These are phyloP conservation scores for Elsinoe batatas DNA, from an alignment of 2,329 filamentous ascomycete species.

Conservation along the genomic window DNA sequence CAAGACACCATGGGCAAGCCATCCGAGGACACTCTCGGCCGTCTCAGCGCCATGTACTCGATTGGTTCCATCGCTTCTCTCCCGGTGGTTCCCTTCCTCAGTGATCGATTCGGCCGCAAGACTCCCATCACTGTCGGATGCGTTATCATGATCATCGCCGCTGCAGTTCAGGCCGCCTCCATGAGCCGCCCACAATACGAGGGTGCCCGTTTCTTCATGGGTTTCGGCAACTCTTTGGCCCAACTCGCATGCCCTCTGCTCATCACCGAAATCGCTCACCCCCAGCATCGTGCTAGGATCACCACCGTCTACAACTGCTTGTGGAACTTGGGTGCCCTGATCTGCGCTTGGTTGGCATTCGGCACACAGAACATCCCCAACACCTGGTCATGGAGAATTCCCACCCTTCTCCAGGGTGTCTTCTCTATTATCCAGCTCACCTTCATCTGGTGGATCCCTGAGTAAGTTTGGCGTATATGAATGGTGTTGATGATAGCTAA, in stretches of 20 bases:
- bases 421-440: slow-evolving; percentile 37
- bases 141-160: slow-evolving; percentile 37
- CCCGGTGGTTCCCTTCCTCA: slow-evolving; percentile 39
- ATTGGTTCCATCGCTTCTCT: slow-evolving; percentile 40
- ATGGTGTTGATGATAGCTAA: neutral
- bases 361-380: slow-evolving; percentile 33
- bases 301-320: slow-evolving; percentile 40
- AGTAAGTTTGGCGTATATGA: slow-evolving; percentile 37
- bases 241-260: slow-evolving; percentile 24
- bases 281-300: slow-evolving; percentile 40
- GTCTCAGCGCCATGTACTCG: slow-evolving; percentile 40
- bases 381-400: slow-evolving; percentile 45
- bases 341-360: slow-evolving; percentile 39
- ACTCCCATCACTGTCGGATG: slow-evolving; percentile 40
- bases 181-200: slow-evolving; percentile 37
- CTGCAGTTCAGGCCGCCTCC: slow-evolving; percentile 32
- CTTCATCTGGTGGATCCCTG: slow-evolving; percentile 45
- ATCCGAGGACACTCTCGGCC: slow-evolving; percentile 30
- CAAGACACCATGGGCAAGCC: slow-evolving; percentile 28
- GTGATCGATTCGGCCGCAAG: slow-evolving; percentile 39
- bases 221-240: slow-evolving; percentile 34
- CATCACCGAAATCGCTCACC: slow-evolving; percentile 38
- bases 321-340: slow-evolving; percentile 37
- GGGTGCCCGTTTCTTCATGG: slow-evolving; percentile 32
- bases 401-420: slow-evolving; percentile 43